Evolutionary conservation across 2,329 filamentous ascomycete species (phyloP).

Genomic region (Escovopsis sp.): DNA sequence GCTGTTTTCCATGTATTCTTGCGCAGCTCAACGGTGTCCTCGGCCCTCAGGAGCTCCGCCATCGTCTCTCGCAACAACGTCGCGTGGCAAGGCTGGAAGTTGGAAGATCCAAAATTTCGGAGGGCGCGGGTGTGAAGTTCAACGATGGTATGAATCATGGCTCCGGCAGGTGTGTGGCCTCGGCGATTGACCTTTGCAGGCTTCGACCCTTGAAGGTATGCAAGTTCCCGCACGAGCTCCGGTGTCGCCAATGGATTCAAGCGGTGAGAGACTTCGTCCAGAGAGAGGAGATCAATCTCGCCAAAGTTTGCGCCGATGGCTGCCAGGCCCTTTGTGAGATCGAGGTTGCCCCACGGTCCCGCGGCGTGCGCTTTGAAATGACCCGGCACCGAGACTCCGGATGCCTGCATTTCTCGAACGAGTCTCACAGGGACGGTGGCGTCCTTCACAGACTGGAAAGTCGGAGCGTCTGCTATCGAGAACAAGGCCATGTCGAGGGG

Average conservation of each 20-base stretch:
- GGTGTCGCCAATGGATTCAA: constrained; percentile 13
- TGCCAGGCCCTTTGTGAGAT: constrained; percentile 10
- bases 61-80: background rate
- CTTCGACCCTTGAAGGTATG: constrained; percentile 7
- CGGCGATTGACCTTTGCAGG: constrained; percentile 6
- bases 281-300: background rate
- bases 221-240: constrained; percentile 11
- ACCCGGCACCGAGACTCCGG: background rate
- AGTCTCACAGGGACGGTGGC: background rate
- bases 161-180: constrained; percentile 14
- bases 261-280: constrained; percentile 9
- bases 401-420: background rate
- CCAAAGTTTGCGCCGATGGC: constrained; percentile 7
- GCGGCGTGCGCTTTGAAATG: background rate
- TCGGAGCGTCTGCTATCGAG: constrained; percentile 1
- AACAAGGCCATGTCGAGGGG: constrained; percentile 16
- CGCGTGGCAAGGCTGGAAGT: background rate
- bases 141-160: constrained; percentile 13
- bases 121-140: background rate
- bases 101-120: too few species aligned
- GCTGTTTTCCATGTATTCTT: background rate
- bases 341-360: constrained; percentile 12
- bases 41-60: background rate
- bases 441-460: background rate
- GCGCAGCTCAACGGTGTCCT: background rate